phyloP scores from a whole-genome alignment of 495 filamentous ascomycete species.

The Bryoglossum gracile region DNA sequence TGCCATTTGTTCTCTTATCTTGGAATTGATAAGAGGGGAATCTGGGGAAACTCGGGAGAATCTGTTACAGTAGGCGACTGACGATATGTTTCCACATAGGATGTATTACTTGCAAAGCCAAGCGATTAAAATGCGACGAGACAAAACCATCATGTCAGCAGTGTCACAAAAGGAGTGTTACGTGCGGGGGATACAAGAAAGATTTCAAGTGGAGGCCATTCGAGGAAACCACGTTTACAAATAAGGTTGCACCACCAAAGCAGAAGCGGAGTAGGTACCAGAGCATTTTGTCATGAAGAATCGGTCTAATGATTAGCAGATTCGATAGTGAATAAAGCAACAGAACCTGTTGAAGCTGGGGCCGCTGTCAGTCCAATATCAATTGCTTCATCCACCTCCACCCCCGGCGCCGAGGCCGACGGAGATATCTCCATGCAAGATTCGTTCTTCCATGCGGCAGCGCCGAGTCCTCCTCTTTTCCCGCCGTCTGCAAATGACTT shows the following conservation, averaged over 20 bases:
- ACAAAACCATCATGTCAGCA: constrained; percentile 69
- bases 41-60: no score
- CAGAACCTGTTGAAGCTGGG: no score
- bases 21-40: constrained; percentile 15
- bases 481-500: neutral
- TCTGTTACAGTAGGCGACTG: no score
- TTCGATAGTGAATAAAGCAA: constrained; percentile 8
- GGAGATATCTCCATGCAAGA: constrained; percentile 17
- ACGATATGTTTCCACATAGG: constrained; percentile 37
- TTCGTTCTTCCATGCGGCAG: constrained; percentile 21
- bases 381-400: constrained; percentile 14
- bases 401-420: constrained; percentile 14
- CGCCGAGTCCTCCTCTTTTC: constrained; percentile 10
- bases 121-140: constrained; percentile 77
- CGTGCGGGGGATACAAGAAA: constrained; percentile 74
- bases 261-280: constrained; percentile 41
- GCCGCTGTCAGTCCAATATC: constrained; percentile 18
- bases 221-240: constrained; percentile 56
- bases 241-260: constrained; percentile 37
- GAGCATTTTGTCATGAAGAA: neutral
- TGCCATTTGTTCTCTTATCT: constrained; percentile 17
- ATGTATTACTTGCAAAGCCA: constrained; percentile 75
- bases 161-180: constrained; percentile 61
- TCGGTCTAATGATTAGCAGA: constrained; percentile 18
- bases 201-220: constrained; percentile 81